Percentiles rank a stretch among this genome's conserved stretches.
Evolutionary conservation across 208 protist species (phyloP).

Genomic region (Acanthamoeba triangularis): DNA sequence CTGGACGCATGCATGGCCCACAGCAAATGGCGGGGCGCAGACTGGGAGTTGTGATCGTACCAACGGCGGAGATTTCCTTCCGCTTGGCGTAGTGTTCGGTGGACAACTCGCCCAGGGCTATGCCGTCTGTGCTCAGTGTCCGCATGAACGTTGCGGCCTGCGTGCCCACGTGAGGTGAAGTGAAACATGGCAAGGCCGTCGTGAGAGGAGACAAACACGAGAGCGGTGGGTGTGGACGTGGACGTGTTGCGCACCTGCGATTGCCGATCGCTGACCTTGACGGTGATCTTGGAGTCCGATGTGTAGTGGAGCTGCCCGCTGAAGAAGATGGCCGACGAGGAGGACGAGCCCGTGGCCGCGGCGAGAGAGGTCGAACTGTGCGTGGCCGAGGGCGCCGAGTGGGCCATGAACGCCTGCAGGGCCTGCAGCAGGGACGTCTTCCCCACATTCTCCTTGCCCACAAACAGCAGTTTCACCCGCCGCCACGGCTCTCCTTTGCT

Average conservation of each 20-base stretch:
- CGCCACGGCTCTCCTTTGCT: conserved; percentile 69
- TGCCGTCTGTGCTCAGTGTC: conserved; percentile 57
- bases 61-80: not conserved
- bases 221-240: not conserved
- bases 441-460: conserved; percentile 58
- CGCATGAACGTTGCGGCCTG: conserved; percentile 7
- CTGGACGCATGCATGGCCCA: too few species aligned
- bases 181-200: too few species aligned
- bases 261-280: conserved; percentile 1
- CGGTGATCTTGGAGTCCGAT: conserved; percentile 22
- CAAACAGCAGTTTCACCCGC: conserved; percentile 63
- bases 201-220: not conserved
- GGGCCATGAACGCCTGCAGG: conserved; percentile 54
- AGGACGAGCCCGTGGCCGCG: not conserved
- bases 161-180: not conserved
- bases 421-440: conserved; percentile 60
- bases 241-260: not conserved
- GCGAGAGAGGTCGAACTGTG: conserved; percentile 28
- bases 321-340: conserved; percentile 7
- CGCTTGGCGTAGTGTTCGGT: conserved; percentile 48
- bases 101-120: conserved; percentile 55
- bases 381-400: not conserved
- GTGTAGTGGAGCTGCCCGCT: conserved; percentile 63
- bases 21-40: not conserved
- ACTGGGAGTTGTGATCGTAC: not conserved